phyloP scores from a whole-genome alignment of 768 basidiomycete genomes.

The Ramaria sp. region DNA sequence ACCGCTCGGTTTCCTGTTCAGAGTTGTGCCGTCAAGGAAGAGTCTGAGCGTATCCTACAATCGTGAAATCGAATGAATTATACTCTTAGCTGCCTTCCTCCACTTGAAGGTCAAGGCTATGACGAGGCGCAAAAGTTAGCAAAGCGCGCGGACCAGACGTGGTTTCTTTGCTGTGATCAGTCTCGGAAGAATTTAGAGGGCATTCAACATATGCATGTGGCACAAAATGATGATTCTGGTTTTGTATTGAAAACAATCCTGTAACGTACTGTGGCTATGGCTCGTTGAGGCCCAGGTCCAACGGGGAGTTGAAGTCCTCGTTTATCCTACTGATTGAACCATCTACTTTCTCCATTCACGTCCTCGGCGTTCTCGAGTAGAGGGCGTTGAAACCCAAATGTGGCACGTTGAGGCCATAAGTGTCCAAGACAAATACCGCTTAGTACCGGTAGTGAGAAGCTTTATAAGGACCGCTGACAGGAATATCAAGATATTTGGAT shows the following conservation, averaged over 20 bases:
- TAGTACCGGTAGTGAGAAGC: conserved; percentile 59
- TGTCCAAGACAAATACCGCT: conserved; percentile 10
- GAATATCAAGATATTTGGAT: conserved; percentile 86
- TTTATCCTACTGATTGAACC: background rate
- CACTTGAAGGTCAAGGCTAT: no score
- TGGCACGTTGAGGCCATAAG: conserved; percentile 12
- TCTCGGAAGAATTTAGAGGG: no score
- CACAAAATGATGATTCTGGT: background rate
- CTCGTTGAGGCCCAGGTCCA: conserved; percentile 6
- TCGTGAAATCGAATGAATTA: no score
- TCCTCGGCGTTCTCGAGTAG: background rate
- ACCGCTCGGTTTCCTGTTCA: no score
- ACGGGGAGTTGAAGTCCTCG: conserved; percentile 2
- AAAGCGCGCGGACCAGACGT: no score
- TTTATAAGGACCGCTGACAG: conserved; percentile 73
- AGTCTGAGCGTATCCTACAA: no score
- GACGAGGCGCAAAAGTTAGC: no score
- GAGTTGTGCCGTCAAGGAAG: no score
- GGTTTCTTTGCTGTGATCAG: no score
- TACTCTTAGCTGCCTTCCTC: no score
- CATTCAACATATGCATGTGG: background rate
- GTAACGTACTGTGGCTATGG: conserved; percentile 5
- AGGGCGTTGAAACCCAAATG: conserved; percentile 5
- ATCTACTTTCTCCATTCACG: background rate
- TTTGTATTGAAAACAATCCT: conserved; percentile 2